phyloP scores from a whole-genome alignment of 805 yeast genomes.

The Zygotorulaspora chibaensis region DNA sequence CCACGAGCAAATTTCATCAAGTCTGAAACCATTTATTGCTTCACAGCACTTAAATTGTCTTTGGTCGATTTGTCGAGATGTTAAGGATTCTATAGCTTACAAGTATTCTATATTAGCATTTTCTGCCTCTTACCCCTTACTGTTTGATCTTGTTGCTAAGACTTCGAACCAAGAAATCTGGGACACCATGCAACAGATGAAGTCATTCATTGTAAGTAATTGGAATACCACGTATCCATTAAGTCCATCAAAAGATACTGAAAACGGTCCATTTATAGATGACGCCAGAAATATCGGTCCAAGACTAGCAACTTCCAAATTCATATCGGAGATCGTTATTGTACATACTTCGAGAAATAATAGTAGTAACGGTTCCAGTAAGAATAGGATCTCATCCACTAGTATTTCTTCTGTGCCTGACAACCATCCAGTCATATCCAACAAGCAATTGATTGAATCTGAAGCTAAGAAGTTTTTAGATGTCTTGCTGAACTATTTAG shows the following conservation, averaged over 20 bases:
- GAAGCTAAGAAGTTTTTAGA: slow-evolving; percentile 73
- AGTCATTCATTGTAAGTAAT: slow-evolving; percentile 51
- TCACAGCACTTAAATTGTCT: slow-evolving; percentile 27
- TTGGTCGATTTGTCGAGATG: slow-evolving; percentile 24
- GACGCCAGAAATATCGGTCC: slow-evolving; percentile 49
- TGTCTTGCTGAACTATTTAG: slow-evolving; percentile 51
- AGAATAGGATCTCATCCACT: slow-evolving; percentile 31
- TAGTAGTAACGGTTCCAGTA: slow-evolving; percentile 4
- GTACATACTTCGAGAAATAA: slow-evolving; percentile 45
- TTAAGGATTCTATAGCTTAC: slow-evolving; percentile 31
- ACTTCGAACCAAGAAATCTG: slow-evolving; percentile 44
- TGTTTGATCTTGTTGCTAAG: slow-evolving; percentile 43
- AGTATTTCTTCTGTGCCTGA: slow-evolving; percentile 46
- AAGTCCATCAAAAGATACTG: slow-evolving; percentile 23
- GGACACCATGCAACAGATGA: slow-evolving; percentile 53
- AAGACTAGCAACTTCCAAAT: slow-evolving; percentile 66
- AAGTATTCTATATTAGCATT: slow-evolving; percentile 41
- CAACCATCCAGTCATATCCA: slow-evolving; percentile 60
- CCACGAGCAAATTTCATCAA: slow-evolving; percentile 19
- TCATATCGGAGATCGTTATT: slow-evolving; percentile 56
- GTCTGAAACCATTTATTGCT: slow-evolving; percentile 33
- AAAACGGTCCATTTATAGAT: slow-evolving; percentile 34
- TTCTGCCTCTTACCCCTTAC: slow-evolving; percentile 43
- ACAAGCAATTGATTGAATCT: slow-evolving; percentile 51
- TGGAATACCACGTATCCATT: slow-evolving; percentile 60